These are phyloP conservation scores for Dichomitus squalens DNA, from an alignment of 1,284 basidiomycete genomes.

Conservation along the genomic window DNA sequence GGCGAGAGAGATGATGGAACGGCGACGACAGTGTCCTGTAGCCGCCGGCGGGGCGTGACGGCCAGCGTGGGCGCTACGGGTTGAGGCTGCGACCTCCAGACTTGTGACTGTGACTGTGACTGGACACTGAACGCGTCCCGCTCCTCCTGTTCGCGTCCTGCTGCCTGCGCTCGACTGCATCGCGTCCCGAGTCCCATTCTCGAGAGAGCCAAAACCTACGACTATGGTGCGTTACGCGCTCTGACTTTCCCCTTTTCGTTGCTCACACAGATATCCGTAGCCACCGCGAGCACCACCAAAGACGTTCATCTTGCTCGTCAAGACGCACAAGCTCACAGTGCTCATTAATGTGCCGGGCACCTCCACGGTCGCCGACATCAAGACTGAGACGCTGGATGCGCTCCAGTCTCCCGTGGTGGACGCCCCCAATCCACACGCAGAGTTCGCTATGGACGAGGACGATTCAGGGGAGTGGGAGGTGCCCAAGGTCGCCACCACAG, in stretches of 20 bases:
- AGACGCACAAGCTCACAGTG: constrained; percentile 70
- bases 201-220: neutral
- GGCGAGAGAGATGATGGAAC: constrained; percentile 15
- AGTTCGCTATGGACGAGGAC: constrained; percentile 33
- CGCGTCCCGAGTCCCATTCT: neutral
- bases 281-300: constrained; percentile 47
- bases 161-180: neutral
- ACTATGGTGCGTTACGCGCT: neutral
- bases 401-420: constrained; percentile 48
- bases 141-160: constrained; percentile 14
- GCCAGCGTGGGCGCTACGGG: constrained; percentile 11
- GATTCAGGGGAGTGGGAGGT: constrained; percentile 33
- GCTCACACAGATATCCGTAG: constrained; percentile 14
- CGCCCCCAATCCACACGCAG: constrained; percentile 22
- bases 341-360: constrained; percentile 57
- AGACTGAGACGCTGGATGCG: constrained; percentile 64
- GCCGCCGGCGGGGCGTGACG: constrained; percentile 21
- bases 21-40: constrained; percentile 7
- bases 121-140: neutral
- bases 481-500: constrained; percentile 43
- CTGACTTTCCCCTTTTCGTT: neutral
- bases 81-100: no score
- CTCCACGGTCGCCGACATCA: constrained; percentile 57
- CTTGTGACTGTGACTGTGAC: constrained; percentile 13
- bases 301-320: constrained; percentile 64